Percentiles rank a stretch among this genome's conserved stretches.
phyloP scores from a whole-genome alignment of 2,329 filamentous ascomycete genomes.

The Raffaelea arxii region DNA sequence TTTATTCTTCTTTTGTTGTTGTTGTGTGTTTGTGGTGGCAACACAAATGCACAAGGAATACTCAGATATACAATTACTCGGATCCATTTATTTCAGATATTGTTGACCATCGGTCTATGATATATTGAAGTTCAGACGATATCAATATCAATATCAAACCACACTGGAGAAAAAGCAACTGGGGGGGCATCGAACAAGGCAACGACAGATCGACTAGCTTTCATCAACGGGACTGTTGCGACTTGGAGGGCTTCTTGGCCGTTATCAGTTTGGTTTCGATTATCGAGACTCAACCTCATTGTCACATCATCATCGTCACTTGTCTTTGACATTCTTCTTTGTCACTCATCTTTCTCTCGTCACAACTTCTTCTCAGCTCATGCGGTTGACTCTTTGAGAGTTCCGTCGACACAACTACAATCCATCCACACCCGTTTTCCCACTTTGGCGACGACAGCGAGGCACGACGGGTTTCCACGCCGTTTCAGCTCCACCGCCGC shows the following conservation, averaged over 20 bases:
- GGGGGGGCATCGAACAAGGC: neutral
- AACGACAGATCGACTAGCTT: neutral
- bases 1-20: neutral
- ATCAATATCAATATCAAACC: conserved; percentile 21
- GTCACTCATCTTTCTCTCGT: neutral
- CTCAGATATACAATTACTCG: too few species aligned
- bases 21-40: neutral
- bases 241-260: too few species aligned
- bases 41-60: too few species aligned
- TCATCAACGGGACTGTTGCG: too few species aligned
- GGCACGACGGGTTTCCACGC: conserved; percentile 5
- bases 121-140: conserved; percentile 34
- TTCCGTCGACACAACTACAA: neutral
- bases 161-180: conserved; percentile 9
- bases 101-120: neutral
- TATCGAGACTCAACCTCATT: neutral
- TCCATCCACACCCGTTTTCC: neutral
- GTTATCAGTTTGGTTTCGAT: neutral
- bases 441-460: conserved; percentile 10
- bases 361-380: neutral
- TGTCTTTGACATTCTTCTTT: neutral
- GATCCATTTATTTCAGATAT: neutral
- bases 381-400: neutral
- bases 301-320: neutral
- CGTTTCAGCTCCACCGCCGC: conserved; percentile 9